phyloP scores from a whole-genome alignment of 108 stramenopile genomes.

The Skeletonema costatum region DNA sequence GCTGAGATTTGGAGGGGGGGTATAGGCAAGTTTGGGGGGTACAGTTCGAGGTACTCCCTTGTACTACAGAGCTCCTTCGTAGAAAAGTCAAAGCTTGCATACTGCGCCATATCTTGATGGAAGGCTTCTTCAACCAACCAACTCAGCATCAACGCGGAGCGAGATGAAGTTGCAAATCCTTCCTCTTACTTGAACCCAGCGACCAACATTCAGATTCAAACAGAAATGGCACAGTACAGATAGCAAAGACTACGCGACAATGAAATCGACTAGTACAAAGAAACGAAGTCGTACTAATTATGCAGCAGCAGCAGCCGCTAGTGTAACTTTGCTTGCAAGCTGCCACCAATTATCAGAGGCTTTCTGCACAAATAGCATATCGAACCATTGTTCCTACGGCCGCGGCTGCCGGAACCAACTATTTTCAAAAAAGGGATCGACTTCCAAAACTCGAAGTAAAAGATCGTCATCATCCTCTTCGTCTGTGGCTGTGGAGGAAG shows the following conservation, averaged over 20 bases:
- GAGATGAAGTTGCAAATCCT: background rate
- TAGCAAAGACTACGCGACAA: background rate
- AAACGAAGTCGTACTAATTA: background rate
- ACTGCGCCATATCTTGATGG: background rate
- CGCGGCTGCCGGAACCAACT: background rate
- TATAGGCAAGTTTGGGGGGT: too few species aligned
- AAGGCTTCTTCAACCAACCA: background rate
- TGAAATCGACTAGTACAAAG: background rate
- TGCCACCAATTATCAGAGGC: background rate
- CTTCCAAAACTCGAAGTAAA: background rate
- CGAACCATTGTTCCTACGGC: background rate
- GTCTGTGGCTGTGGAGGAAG: slow-evolving; percentile 27
- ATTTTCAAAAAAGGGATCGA: background rate
- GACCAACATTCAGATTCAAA: too few species aligned
- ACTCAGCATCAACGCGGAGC: background rate
- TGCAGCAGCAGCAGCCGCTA: background rate
- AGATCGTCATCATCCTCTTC: background rate
- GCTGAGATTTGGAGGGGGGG: too few species aligned
- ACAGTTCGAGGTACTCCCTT: too few species aligned
- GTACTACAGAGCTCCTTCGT: too few species aligned
- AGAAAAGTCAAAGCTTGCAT: background rate
- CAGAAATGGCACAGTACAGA: background rate
- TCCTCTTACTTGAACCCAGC: background rate
- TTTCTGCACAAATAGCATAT: background rate
- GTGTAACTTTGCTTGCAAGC: background rate